These are phyloP conservation scores for Monosporascus sp. DNA, from an alignment of 2,329 filamentous ascomycete genomes.

Conservation along the genomic window DNA sequence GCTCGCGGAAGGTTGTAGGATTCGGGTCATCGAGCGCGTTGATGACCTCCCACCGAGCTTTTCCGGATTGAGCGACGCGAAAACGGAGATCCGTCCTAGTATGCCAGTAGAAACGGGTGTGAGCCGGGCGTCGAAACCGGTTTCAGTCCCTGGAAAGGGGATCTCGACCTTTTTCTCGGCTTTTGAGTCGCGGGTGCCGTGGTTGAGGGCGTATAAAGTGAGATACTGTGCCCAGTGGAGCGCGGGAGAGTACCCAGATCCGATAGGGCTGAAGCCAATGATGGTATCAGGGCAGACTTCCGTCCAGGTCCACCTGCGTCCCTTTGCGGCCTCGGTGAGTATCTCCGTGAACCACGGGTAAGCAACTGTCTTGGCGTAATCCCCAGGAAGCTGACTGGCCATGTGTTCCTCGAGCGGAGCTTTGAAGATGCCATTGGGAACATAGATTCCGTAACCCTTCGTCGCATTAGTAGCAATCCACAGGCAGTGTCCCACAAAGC, in stretches of 20 bases:
- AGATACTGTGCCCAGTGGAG: slow-evolving; percentile 37
- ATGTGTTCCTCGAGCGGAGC: slow-evolving; percentile 29
- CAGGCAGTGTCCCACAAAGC: neutral
- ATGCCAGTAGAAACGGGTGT: slow-evolving; percentile 28
- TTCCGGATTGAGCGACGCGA: slow-evolving; percentile 23
- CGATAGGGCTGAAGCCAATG: slow-evolving; percentile 35
- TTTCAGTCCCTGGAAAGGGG: slow-evolving; percentile 25
- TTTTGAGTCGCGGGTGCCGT: slow-evolving; percentile 8
- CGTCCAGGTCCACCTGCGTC: slow-evolving; percentile 30
- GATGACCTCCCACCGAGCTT: slow-evolving; percentile 25
- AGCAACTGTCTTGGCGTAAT: slow-evolving; percentile 30
- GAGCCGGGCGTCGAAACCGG: slow-evolving; percentile 20
- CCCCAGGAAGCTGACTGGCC: slow-evolving; percentile 25
- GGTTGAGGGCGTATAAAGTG: slow-evolving; percentile 28
- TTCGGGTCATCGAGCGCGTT: slow-evolving; percentile 26
- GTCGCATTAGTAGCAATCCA: neutral
- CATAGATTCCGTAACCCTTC: slow-evolving; percentile 35
- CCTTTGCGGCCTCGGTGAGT: slow-evolving; percentile 24
- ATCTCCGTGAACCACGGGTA: slow-evolving; percentile 30
- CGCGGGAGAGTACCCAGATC: slow-evolving; percentile 30
- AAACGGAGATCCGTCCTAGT: slow-evolving; percentile 25
- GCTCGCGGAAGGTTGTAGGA: slow-evolving; percentile 22
- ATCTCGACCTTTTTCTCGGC: slow-evolving; percentile 8
- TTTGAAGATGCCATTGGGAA: slow-evolving; percentile 27
- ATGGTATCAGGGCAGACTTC: slow-evolving; percentile 35